Evolutionary conservation across 306 rosid genomes (phyloP).

Genomic region (Cicer judaicum): DNA sequence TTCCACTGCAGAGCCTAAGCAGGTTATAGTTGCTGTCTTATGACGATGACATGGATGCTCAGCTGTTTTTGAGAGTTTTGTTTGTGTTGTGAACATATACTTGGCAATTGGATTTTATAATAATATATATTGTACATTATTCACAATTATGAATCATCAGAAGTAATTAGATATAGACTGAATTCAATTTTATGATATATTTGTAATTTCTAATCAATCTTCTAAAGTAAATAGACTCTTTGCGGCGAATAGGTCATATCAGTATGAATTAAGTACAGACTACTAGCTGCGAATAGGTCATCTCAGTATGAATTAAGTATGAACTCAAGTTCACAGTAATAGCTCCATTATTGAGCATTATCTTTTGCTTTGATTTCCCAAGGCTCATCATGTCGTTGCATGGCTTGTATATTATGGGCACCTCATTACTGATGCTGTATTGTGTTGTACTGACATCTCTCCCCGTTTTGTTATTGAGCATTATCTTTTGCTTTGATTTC

Average conservation of each 20-base stretch:
- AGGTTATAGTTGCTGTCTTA: slow-evolving; percentile 62
- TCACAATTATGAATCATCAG: not conserved
- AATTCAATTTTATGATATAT: not conserved
- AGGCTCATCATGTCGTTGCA: not conserved
- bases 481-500: slow-evolving; percentile 5
- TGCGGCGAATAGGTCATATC: not conserved
- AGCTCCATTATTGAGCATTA: not conserved
- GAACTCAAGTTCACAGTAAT: not conserved
- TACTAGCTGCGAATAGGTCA: no score
- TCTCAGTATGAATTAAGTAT: not conserved
- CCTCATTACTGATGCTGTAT: not conserved
- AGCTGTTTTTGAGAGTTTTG: slow-evolving; percentile 30
- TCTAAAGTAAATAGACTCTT: not conserved
- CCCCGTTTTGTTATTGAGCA: not conserved
- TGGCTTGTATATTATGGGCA: slow-evolving; percentile 1
- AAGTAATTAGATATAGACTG: not conserved
- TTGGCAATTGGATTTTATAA: slow-evolving; percentile 3
- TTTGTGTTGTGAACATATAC: slow-evolving; percentile 5
- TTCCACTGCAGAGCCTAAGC: slow-evolving; percentile 69
- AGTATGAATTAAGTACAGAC: not conserved
- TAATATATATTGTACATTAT: not conserved
- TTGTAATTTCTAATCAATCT: not conserved
- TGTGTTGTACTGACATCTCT: not conserved
- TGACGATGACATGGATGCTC: slow-evolving; percentile 1
- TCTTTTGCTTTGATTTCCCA: slow-evolving; percentile 3